These are phyloP conservation scores for Micromonas pusilla DNA, from an alignment of 139 green algal genomes.

Conservation along the genomic window DNA sequence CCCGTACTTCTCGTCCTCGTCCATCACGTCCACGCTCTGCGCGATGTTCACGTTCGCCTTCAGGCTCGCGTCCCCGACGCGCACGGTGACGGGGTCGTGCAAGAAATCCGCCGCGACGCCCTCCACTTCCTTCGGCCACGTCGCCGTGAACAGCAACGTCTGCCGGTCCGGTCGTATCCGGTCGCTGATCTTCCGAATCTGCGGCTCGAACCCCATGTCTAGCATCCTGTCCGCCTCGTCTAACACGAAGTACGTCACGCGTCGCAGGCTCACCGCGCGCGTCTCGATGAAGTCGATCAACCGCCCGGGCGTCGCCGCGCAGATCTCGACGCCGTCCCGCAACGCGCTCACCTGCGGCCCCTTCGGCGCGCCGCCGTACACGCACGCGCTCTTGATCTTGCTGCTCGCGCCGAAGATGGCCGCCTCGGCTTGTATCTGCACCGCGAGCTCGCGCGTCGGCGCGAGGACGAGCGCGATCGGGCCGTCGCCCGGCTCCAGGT, in stretches of 20 bases:
- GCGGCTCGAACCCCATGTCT: conserved; percentile 87
- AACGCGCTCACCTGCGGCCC: conserved; percentile 74
- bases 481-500: conserved; percentile 48
- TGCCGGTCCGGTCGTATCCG: conserved; percentile 24
- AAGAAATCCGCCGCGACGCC: conserved; percentile 39
- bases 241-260: conserved; percentile 83
- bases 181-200: conserved; percentile 73
- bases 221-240: conserved; percentile 98
- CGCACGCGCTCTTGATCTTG: conserved; percentile 68
- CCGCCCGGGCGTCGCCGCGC: conserved; percentile 83
- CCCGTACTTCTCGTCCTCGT: conserved; percentile 13
- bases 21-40: conserved; percentile 78
- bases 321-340: conserved; percentile 63
- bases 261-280: conserved; percentile 42
- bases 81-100: conserved; percentile 64
- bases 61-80: conserved; percentile 72
- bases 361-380: conserved; percentile 83
- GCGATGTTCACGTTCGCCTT: conserved; percentile 74
- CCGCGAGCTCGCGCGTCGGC: conserved; percentile 82
- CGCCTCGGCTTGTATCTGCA: conserved; percentile 80
- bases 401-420: conserved; percentile 73
- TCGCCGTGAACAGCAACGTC: conserved; percentile 51
- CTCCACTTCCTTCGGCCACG: conserved; percentile 46
- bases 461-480: conserved; percentile 75
- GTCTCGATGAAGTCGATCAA: conserved; percentile 83